Percentiles rank a stretch among this genome's conserved stretches.
These are phyloP conservation scores for Knufia petricola DNA, from an alignment of 2,329 filamentous ascomycete genomes.

Conservation along the genomic window DNA sequence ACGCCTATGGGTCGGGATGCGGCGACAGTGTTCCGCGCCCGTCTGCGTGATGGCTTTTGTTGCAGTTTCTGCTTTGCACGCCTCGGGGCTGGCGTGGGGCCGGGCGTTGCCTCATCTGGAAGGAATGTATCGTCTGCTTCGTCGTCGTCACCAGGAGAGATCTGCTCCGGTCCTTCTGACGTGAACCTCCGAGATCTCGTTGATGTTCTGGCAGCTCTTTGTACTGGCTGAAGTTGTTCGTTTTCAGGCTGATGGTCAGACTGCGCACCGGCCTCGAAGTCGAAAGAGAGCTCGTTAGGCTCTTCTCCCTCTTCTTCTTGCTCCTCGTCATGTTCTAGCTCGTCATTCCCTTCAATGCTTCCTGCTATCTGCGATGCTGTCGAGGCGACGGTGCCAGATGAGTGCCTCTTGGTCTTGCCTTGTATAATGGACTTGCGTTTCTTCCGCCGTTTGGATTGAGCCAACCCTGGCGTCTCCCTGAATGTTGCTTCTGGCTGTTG, in stretches of 20 bases:
- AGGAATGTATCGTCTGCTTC: constrained; percentile 18
- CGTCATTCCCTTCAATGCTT: neutral
- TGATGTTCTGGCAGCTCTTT: neutral
- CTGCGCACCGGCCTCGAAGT: neutral
- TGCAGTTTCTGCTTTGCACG: neutral
- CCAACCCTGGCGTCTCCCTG: neutral
- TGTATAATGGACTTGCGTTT: constrained; percentile 13
- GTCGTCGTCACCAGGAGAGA: constrained; percentile 7
- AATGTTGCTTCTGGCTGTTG: neutral
- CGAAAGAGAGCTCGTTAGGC: neutral
- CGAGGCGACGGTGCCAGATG: constrained; percentile 2
- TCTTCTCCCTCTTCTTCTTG: neutral
- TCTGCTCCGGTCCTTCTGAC: constrained; percentile 10
- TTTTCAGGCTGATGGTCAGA: neutral
- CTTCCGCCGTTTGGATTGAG: constrained; percentile 9
- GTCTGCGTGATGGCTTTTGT: constrained; percentile 7
- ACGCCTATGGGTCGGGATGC: constrained; percentile 5
- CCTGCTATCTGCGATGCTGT: neutral
- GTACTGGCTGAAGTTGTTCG: constrained; percentile 8
- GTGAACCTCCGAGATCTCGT: constrained; percentile 16
- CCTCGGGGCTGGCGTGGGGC: constrained; percentile 14
- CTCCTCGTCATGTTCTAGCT: neutral
- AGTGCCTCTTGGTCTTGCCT: constrained; percentile 12
- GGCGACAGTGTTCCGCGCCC: neutral
- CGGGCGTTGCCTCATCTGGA: constrained; percentile 15